Evolutionary conservation across 768 basidiomycete genomes (phyloP), one percentile per base, ranked within the genome.

Genomic region (Lactarius hatsudake): DNA sequence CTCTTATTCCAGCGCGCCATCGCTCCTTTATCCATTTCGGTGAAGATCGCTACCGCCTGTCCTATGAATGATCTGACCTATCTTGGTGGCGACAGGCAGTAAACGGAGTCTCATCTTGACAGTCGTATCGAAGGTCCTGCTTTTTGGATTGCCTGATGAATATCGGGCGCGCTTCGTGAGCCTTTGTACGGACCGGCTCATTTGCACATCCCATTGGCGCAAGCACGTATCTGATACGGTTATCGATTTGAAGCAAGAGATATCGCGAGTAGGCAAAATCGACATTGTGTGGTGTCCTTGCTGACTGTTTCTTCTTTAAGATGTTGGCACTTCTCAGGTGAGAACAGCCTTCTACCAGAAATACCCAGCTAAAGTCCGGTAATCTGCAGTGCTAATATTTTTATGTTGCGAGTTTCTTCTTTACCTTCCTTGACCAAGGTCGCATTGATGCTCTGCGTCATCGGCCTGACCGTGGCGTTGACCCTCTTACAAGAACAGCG

Each of bases 161-260:
- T 53, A 20, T 30, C 36, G 59, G 26, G 59, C 18, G 12, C 42
- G n/a, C 10, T 53, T 67, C 20, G 66, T 60, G 48, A 18, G 7
- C 7, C 32, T 67, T 30, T 64, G 62, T 58, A 59, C 59, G 5
- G 62, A 67, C 1, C 23, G 55, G 1, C 38, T 67, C 30, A 38
- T 45, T 34, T 64, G 56, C 32, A 32, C 48, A 15, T 45, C 59
- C 12, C 10, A 18, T 12, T 67, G 66, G 66, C 62, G 59, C 26
- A 64, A 67, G 53, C 26, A 45, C 42, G 59, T 67, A 26, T 55
- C 59, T 6, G 51, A 60, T 1, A 67, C 62, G 8, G 40, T 55
- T n/a, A 53, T 36, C 43, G 53, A 67, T 13, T 13, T 67, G 9
- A 36, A 36, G 34, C 40, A 45, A 6, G 28, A 43, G 7, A 28